phyloP scores from a whole-genome alignment of 495 filamentous ascomycete species.

The Neurospora sublineolata region DNA sequence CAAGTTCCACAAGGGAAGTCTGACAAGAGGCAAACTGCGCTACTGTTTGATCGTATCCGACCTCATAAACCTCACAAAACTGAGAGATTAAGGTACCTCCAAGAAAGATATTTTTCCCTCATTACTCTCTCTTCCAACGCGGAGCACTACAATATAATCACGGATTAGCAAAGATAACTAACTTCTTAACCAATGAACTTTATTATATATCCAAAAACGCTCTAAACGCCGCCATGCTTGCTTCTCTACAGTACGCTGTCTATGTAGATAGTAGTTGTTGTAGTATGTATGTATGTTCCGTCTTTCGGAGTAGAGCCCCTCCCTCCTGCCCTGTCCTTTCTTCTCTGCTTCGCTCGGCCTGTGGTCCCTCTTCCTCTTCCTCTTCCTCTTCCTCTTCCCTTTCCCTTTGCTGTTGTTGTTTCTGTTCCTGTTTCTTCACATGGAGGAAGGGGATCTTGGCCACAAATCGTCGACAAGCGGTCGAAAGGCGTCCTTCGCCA shows the following conservation, averaged over 20 bases:
- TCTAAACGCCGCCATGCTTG: background rate
- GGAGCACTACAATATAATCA: too few species aligned
- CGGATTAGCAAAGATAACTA: background rate
- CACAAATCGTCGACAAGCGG: fast-evolving
- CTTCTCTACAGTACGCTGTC: background rate
- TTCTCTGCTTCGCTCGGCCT: background rate
- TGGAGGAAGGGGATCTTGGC: background rate
- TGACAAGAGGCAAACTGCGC: background rate
- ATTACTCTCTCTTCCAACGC: too few species aligned
- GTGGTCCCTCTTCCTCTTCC: background rate
- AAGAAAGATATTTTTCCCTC: too few species aligned
- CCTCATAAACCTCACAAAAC: background rate
- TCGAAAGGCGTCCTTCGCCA: background rate
- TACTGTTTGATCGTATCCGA: background rate
- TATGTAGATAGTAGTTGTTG: background rate
- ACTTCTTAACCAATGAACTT: background rate
- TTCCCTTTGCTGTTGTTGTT: too few species aligned
- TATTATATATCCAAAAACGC: background rate
- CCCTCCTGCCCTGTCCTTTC: background rate
- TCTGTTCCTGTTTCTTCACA: background rate
- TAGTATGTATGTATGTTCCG: background rate
- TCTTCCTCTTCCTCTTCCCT: background rate
- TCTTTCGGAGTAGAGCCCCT: background rate
- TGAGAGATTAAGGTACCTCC: too few species aligned
- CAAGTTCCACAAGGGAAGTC: background rate